Base-by-base conservation (phyloP, 352 stramenopile genomes). In the Phytophthora cactorum region DNA sequence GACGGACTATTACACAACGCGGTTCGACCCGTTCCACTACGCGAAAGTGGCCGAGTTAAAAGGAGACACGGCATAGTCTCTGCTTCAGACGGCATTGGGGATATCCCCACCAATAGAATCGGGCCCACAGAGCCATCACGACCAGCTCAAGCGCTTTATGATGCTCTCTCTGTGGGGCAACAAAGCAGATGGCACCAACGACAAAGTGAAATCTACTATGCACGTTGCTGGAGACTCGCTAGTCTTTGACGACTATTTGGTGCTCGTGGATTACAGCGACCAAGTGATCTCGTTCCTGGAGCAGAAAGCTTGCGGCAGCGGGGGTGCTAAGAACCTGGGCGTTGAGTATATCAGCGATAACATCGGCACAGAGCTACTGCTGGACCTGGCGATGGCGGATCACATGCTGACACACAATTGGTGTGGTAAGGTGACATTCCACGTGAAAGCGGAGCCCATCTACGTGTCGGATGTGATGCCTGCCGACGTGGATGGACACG, bases 401-500 rank as follows among this genome's bases (percentile, higher is more conserved):
- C n/a, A n/a, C n/a, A n/a, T n/a, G n/a, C n/a, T n/a, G n/a, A n/a
- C n/a, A n/a, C n/a, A n/a, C n/a, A n/a, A n/a, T n/a, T n/a, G n/a
- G n/a, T n/a, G n/a, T n/a, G n/a, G n/a, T n/a, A n/a, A n/a, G n/a
- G n/a, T n/a, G n/a, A n/a, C n/a, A n/a, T n/a, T n/a, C n/a, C n/a
- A n/a, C n/a, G n/a, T n/a, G n/a, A n/a, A n/a, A n/a, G n/a, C n/a
- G n/a, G n/a, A n/a, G n/a, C 86, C 86, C 7, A 81, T 90, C 50
- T 95, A 91, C 74, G 80, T 95, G 51, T 95, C 86, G 28, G 86
- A 95, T 68, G 84, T 81, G 11, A 85, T 80, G 34, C 66, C 65
- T 47, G 36, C 36, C 36, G 36, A 43, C 11, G 36, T 43, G 2
- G 11, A n/a, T n/a, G n/a, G n/a, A n/a, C n/a, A n/a, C n/a, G n/a